Conservation (phyloP, 2,329 filamentous ascomycete species). For the Daldinia sp. region DNA sequence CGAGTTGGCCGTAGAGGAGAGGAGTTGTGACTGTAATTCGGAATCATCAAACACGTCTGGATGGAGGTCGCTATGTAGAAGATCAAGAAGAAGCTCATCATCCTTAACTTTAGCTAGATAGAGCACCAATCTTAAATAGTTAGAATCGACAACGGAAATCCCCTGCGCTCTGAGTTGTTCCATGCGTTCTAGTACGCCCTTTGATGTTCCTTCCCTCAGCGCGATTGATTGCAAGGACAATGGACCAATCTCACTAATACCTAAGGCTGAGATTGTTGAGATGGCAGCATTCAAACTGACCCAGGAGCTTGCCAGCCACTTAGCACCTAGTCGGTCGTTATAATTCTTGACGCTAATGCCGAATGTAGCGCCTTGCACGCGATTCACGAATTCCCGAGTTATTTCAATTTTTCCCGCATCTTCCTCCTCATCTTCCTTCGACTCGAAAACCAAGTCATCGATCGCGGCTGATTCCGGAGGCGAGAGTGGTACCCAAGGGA, state of each 20-base stretch:
- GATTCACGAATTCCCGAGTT: conserved; percentile 54
- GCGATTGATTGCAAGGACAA: conserved; percentile 83
- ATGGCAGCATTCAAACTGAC: conserved; percentile 80
- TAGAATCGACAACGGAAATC: conserved; percentile 71
- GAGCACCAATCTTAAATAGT: conserved; percentile 74
- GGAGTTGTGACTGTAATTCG: conserved; percentile 56
- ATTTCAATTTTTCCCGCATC: conserved; percentile 40
- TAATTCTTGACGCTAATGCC: conserved; percentile 61
- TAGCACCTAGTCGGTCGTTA: conserved; percentile 79
- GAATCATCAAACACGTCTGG: conserved; percentile 67
- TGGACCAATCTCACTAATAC: conserved; percentile 78
- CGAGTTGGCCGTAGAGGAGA: conserved; percentile 52
- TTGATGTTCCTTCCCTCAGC: conserved; percentile 68
- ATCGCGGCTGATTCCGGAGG: conserved; percentile 53
- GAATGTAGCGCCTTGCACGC: conserved; percentile 56
- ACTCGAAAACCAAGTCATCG: conserved; percentile 22
- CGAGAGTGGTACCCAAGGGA: conserved; percentile 55
- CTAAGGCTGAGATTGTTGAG: conserved; percentile 74
- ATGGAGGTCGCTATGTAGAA: conserved; percentile 65
- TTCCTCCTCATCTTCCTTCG: conserved; percentile 27
- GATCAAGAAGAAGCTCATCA: conserved; percentile 59
- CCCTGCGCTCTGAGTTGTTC: conserved; percentile 69
- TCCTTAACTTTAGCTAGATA: conserved; percentile 71
- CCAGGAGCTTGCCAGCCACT: conserved; percentile 80
- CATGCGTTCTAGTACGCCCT: conserved; percentile 70